Evolutionary conservation across 495 filamentous ascomycete genomes (phyloP).

Genomic region (Paragyromitra xinjiangensis): DNA sequence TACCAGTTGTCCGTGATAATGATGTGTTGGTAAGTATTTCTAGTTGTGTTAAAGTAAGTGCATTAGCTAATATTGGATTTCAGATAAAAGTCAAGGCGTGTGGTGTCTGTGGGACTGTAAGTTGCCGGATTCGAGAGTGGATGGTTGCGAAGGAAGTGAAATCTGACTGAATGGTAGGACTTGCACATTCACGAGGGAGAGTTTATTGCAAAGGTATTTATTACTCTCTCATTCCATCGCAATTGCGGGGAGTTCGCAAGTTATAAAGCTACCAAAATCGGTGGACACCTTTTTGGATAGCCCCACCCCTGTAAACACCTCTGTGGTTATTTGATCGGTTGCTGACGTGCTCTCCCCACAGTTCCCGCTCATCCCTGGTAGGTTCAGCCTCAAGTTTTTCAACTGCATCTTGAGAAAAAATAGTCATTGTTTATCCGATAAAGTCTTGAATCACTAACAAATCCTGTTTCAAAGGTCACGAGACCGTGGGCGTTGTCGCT

Average conservation of each 20-base stretch:
- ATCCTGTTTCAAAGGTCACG: conserved; percentile 62
- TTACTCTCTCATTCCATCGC: neutral
- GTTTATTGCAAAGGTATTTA: conserved; percentile 67
- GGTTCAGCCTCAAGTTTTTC: conserved; percentile 1
- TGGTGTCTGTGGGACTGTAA: conserved; percentile 73
- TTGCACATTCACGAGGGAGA: conserved; percentile 73
- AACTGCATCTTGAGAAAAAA: neutral
- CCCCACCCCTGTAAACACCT: conserved; percentile 38
- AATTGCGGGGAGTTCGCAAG: neutral
- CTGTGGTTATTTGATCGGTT: conserved; percentile 43
- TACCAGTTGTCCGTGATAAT: conserved; percentile 68
- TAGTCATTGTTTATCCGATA: neutral
- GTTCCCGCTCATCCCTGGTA: conserved; percentile 69
- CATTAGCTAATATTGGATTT: conserved; percentile 15
- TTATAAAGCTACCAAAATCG: conserved; percentile 30
- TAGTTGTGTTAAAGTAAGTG: conserved; percentile 1
- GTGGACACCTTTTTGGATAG: conserved; percentile 46
- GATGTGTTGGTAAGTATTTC: conserved; percentile 65
- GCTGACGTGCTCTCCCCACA: conserved; percentile 52
- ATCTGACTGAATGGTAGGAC: conserved; percentile 52
- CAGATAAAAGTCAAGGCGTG: conserved; percentile 71
- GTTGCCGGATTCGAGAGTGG: conserved; percentile 2
- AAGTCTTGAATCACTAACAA: conserved; percentile 55
- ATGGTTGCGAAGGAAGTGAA: conserved; percentile 5
- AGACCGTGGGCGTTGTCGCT: conserved; percentile 67